Base-by-base conservation (phyloP, 2,329 filamentous ascomycete species). In the Calonectria fujianensis region DNA sequence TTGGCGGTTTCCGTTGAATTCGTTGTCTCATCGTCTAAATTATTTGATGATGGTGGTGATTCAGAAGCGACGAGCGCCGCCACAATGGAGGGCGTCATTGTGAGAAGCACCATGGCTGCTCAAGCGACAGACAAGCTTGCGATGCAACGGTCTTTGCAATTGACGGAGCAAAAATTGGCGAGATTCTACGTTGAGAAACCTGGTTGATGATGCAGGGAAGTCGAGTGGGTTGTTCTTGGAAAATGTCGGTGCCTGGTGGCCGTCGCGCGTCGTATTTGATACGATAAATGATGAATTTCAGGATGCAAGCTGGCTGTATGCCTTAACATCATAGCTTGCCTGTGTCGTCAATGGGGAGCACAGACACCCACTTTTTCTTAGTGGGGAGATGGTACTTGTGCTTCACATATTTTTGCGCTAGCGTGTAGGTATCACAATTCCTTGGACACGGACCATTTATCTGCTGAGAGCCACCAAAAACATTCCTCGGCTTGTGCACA, bases 51-150 rank as follows among this genome's bases (percentile, higher is more conserved):
- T 73, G 37, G 72, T 35, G 67, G 16, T 59, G 75, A 24, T 31
- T 78, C 83, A 18, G 86, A 75, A 73, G 79, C 83, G 20, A 87
- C 80, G 14, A 96, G 81, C 0, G 90, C 93, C 83, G 91, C 91
- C 85, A 93, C 91, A 37, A 95, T 91, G 78, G 90, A 87, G 79
- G 90, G 84, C 5, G 94, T 96, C 88, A 95, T 93, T n/a, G 93
- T 94, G 52, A 97, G 91, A 54, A 94, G 88, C 24, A 96, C 94
- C 94, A 96, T 96, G 3, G 6, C 75, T 9, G 54, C 45, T 31
- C 48, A 20, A 31, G 3, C 9, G 10, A 3, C 5, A 10, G 27
- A 18, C 13, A 4, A n/a, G 20, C 24, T 65, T 32, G 61, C 18
- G 20, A 5, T 10, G 41, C 35, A 50, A n/a, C 4, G 10, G 18